phyloP scores from a whole-genome alignment of 495 filamentous ascomycete genomes.

The Barbatosphaeria neglecta region DNA sequence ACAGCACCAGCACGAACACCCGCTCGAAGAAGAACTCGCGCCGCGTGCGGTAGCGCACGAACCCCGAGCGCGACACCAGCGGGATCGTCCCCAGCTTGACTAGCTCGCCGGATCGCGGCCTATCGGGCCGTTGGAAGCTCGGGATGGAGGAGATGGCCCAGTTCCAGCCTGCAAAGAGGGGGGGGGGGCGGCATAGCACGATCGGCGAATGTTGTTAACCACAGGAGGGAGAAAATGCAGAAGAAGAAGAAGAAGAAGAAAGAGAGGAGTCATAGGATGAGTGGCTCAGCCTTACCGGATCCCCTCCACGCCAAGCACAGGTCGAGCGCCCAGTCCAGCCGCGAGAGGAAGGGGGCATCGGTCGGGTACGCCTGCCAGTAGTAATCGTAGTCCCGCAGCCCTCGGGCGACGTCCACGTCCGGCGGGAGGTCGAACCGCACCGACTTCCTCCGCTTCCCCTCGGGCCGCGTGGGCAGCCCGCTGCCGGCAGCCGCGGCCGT shows the following conservation, averaged over 20 bases:
- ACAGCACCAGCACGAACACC: conserved; percentile 31
- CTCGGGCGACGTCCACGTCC: conserved; percentile 4
- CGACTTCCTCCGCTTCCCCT: not conserved
- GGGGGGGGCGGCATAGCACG: too few species aligned
- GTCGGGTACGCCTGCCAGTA: conserved; percentile 67
- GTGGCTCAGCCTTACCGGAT: conserved; percentile 21
- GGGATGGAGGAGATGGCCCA: conserved; percentile 51
- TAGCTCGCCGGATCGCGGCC: conserved; percentile 3
- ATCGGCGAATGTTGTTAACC: too few species aligned
- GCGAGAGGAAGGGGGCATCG: conserved; percentile 37
- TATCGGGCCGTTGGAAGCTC: conserved; percentile 30
- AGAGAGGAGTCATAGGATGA: not conserved
- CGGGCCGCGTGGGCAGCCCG: not conserved
- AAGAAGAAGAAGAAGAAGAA: not conserved
- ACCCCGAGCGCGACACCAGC: conserved; percentile 15
- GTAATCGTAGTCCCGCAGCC: conserved; percentile 26
- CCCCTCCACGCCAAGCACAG: conserved; percentile 59
- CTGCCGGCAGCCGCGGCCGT: not conserved
- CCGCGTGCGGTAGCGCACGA: conserved; percentile 24
- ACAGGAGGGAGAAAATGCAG: too few species aligned
- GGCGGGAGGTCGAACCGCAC: not conserved
- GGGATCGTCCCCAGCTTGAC: conserved; percentile 8
- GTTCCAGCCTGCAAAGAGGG: conserved; percentile 52
- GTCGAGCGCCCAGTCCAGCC: conserved; percentile 62
- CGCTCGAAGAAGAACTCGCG: conserved; percentile 34